Conservation (phyloP, 768 basidiomycete species). For the Pulveroboletus ravenelii region DNA sequence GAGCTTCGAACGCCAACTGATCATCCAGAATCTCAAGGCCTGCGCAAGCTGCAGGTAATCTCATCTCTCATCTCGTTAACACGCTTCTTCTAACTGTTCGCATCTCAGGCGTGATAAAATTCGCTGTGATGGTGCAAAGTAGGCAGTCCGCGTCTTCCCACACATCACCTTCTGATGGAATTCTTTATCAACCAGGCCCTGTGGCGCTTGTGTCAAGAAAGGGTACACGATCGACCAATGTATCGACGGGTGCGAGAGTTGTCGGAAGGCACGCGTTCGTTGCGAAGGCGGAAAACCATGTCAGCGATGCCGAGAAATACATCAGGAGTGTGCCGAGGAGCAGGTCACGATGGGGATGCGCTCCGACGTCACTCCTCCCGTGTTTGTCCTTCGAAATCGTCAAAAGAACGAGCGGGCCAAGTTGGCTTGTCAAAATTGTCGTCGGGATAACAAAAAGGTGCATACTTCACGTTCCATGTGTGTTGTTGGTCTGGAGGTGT, state of each 20-base stretch:
- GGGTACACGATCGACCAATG: slow-evolving; percentile 50
- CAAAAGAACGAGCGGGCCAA: slow-evolving; percentile 49
- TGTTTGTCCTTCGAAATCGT: slow-evolving; percentile 25
- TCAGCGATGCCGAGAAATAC: slow-evolving; percentile 30
- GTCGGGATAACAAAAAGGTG: slow-evolving; percentile 65
- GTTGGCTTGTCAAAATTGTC: slow-evolving; percentile 55
- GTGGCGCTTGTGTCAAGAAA: slow-evolving; percentile 52
- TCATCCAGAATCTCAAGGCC: slow-evolving; percentile 34
- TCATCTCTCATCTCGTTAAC: not conserved
- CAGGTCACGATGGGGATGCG: slow-evolving; percentile 20
- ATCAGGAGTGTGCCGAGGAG: slow-evolving; percentile 47
- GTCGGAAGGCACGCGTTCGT: slow-evolving; percentile 46
- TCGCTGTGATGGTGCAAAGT: slow-evolving; percentile 55
- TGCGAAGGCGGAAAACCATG: slow-evolving; percentile 39
- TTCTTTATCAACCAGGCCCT: slow-evolving; percentile 40
- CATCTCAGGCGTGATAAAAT: slow-evolving; percentile 53
- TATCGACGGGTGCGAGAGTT: slow-evolving; percentile 57
- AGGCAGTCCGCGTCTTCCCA: slow-evolving; percentile 10
- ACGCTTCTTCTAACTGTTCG: not conserved
- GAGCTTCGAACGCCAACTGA: slow-evolving; percentile 10
- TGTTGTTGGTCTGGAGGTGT: not conserved
- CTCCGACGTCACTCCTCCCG: slow-evolving; percentile 21
- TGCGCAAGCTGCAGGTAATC: slow-evolving; percentile 55
- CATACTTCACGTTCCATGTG: not conserved
- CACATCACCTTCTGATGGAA: slow-evolving; percentile 1